phyloP scores from a whole-genome alignment of 2,329 filamentous ascomycete species.

The Cylindrodendrum hubeiense region DNA sequence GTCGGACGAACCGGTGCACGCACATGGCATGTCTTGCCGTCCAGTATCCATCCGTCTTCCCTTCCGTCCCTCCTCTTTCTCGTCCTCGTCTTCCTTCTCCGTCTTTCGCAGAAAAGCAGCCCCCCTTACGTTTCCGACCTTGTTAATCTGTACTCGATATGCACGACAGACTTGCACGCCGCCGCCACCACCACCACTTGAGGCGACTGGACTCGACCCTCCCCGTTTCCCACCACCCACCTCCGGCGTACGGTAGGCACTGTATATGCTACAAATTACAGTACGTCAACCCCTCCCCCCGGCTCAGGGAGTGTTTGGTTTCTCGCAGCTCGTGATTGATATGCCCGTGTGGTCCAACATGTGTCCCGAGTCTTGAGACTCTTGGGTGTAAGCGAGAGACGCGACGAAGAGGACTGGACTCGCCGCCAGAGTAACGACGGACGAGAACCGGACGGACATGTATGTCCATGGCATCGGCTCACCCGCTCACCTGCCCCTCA shows the following conservation, averaged over 20 bases:
- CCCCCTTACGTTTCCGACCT: not conserved
- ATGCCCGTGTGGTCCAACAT: not conserved
- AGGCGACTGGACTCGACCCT: not conserved
- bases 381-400: not conserved
- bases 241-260: not conserved
- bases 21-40: not conserved
- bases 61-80: slow-evolving; percentile 28
- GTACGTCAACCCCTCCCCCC: not conserved
- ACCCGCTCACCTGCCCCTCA: slow-evolving; percentile 19
- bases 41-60: slow-evolving; percentile 31
- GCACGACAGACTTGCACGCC: slow-evolving; percentile 39
- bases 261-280: not conserved
- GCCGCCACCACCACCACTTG: slow-evolving; percentile 24
- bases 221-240: not conserved
- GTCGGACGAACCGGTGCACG: not conserved
- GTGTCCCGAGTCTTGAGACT: not conserved
- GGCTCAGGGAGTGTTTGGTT: not conserved
- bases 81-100: slow-evolving; percentile 11
- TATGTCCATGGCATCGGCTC: slow-evolving; percentile 26
- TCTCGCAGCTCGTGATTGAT: not conserved
- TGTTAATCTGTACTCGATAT: slow-evolving; percentile 22
- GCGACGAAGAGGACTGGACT: not conserved
- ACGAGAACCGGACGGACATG: slow-evolving; percentile 19
- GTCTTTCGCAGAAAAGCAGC: not conserved
- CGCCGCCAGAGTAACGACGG: too few relatives aligned